These are phyloP conservation scores for Stropharia rugosoannulata DNA, from an alignment of 768 basidiomycete genomes.

Conservation along the genomic window DNA sequence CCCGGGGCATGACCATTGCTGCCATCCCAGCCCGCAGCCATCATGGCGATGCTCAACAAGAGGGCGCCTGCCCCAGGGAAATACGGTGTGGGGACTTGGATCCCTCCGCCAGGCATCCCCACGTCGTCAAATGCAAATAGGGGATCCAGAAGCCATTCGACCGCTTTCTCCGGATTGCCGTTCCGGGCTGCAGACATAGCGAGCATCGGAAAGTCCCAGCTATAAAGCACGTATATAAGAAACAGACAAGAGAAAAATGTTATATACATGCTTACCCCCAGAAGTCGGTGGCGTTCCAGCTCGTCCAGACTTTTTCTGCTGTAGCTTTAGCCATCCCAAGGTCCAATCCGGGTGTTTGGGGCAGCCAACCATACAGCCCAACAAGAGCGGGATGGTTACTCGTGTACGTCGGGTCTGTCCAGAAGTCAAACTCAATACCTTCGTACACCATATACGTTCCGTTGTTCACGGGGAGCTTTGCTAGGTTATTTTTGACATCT, in stretches of 20 bases:
- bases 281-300: slow-evolving; percentile 41
- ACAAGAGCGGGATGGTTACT: slow-evolving; percentile 60
- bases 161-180: slow-evolving; percentile 44
- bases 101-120: slow-evolving; percentile 59
- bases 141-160: slow-evolving; percentile 56
- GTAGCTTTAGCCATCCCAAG: slow-evolving; percentile 45
- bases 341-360: slow-evolving; percentile 46
- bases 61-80: slow-evolving; percentile 56
- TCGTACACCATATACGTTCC: slow-evolving; percentile 56
- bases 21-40: slow-evolving; percentile 59
- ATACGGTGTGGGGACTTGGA: slow-evolving; percentile 55
- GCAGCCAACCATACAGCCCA: slow-evolving; percentile 59
- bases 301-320: slow-evolving; percentile 50
- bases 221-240: slow-evolving; percentile 13
- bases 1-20: slow-evolving; percentile 22
- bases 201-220: slow-evolving; percentile 65
- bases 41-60: slow-evolving; percentile 54
- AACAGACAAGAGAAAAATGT: neutral
- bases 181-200: slow-evolving; percentile 62
- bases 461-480: slow-evolving; percentile 49
- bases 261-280: slow-evolving; percentile 19
- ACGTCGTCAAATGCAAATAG: slow-evolving; percentile 58
- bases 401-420: slow-evolving; percentile 48
- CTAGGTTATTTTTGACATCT: slow-evolving; percentile 42
- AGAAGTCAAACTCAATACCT: slow-evolving; percentile 49